Conservation (phyloP, 805 yeast genomes). For the Tetrapisispora iriomotensis region DNA sequence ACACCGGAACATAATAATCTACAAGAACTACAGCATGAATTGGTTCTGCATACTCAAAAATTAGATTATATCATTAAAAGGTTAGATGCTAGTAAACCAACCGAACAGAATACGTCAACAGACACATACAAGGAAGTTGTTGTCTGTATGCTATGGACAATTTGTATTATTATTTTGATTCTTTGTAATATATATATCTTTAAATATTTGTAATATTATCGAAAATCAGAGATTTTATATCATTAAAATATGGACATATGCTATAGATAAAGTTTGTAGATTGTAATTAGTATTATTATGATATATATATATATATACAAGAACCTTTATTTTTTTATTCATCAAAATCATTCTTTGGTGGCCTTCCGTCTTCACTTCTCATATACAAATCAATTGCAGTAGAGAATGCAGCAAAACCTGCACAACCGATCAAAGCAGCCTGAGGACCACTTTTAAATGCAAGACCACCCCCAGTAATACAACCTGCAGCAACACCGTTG, state of each 20-base stretch:
- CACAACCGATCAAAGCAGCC: conserved; percentile 86
- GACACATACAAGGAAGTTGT: not conserved
- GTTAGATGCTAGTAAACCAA: conserved; percentile 5
- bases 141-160: conserved; percentile 18
- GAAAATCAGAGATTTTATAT: not conserved
- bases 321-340: conserved; percentile 23
- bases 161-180: conserved; percentile 25
- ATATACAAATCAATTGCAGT: conserved; percentile 79
- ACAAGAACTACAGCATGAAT: conserved; percentile 11
- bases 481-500: conserved; percentile 89
- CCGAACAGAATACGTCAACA: no score
- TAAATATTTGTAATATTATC: conserved; percentile 16
- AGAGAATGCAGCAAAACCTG: conserved; percentile 94
- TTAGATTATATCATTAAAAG: conserved; percentile 20
- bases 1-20: not conserved
- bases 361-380: conserved; percentile 72
- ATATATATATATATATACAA: not conserved
- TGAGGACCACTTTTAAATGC: conserved; percentile 91
- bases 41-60: conserved; percentile 15
- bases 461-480: conserved; percentile 93
- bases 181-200: conserved; percentile 22
- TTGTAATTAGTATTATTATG: no score
- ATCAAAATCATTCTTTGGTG: conserved; percentile 85
- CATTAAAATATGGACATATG: not conserved
- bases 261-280: not conserved